A percentile compares a stretch with the other conserved stretches of the same genome.
phyloP scores from a whole-genome alignment of 1,284 basidiomycete genomes.

The Polyporus tsugae region DNA sequence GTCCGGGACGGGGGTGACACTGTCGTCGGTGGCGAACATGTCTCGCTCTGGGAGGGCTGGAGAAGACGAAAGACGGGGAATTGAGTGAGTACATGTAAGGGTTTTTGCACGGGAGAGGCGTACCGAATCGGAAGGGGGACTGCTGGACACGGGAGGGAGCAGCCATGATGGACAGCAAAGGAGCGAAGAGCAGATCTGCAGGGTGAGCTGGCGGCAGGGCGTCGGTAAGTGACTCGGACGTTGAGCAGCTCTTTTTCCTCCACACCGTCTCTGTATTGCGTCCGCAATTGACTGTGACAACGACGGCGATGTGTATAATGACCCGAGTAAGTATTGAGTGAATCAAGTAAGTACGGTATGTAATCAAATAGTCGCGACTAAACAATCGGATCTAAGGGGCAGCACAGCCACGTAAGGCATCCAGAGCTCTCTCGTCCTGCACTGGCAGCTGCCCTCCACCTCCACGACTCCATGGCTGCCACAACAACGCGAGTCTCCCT shows the following conservation, averaged over 20 bases:
- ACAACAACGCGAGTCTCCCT: conserved; percentile 48
- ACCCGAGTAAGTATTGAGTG: no score
- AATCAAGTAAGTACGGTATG: no score
- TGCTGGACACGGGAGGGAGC: conserved; percentile 13
- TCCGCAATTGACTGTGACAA: no score
- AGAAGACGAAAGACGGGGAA: conserved; percentile 7
- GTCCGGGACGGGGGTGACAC: conserved; percentile 66
- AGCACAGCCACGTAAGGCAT: neutral
- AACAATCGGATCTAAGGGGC: neutral
- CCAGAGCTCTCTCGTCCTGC: neutral
- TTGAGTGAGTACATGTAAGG: conserved; percentile 12
- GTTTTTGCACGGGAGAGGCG: conserved; percentile 37
- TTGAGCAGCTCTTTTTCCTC: neutral
- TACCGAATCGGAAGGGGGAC: conserved; percentile 30
- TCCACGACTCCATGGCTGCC: conserved; percentile 17
- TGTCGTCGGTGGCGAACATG: conserved; percentile 32
- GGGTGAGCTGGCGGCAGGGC: neutral
- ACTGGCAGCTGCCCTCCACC: neutral
- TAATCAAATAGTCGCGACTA: neutral
- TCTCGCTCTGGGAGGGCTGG: conserved; percentile 33
- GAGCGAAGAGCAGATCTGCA: conserved; percentile 5
- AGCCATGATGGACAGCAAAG: conserved; percentile 22
- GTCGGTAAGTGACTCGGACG: conserved; percentile 9
- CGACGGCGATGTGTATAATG: no score
- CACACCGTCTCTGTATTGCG: neutral